phyloP scores from a whole-genome alignment of 768 basidiomycete species.

The Rhizopogon roseolus region DNA sequence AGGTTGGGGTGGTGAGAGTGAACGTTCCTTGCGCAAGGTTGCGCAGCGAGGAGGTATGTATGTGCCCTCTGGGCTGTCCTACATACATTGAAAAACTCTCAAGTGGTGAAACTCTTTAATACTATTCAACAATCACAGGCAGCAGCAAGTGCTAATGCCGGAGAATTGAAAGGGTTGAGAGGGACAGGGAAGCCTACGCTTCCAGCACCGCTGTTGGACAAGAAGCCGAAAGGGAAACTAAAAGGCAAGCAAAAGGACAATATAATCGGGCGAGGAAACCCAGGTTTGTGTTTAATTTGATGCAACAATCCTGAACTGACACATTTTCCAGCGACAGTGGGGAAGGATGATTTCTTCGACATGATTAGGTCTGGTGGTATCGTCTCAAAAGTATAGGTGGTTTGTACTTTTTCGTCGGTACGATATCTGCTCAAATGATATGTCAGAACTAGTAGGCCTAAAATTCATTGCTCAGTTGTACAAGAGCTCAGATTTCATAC shows the following conservation, averaged over 20 bases:
- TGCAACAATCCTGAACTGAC: conserved; percentile 3
- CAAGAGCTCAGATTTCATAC: no score
- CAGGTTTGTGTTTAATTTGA: conserved; percentile 37
- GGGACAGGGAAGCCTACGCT: conserved; percentile 73
- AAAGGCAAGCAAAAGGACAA: conserved; percentile 55
- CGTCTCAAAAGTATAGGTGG: conserved; percentile 57
- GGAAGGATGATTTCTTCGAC: conserved; percentile 74
- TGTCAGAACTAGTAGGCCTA: background rate
- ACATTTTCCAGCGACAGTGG: conserved; percentile 42
- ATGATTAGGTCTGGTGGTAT: conserved; percentile 79
- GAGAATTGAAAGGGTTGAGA: conserved; percentile 54
- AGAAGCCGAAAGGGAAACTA: conserved; percentile 38
- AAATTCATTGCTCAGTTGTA: background rate
- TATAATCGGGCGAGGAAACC: conserved; percentile 49
- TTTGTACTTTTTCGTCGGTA: background rate
- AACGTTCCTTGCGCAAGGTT: conserved; percentile 72
- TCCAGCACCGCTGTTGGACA: conserved; percentile 55
- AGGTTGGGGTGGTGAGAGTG: conserved; percentile 86
- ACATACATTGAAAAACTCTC: background rate
- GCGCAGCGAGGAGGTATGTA: conserved; percentile 77
- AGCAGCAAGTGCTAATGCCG: conserved; percentile 44
- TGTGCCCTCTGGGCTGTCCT: background rate
- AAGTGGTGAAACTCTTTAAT: conserved; percentile 84
- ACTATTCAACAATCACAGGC: conserved; percentile 79
- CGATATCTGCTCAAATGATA: background rate